A percentile compares a stretch with the other conserved stretches of the same genome.
Conservation (phyloP, 257 asterid species). For the Primulina huaijiensis region DNA sequence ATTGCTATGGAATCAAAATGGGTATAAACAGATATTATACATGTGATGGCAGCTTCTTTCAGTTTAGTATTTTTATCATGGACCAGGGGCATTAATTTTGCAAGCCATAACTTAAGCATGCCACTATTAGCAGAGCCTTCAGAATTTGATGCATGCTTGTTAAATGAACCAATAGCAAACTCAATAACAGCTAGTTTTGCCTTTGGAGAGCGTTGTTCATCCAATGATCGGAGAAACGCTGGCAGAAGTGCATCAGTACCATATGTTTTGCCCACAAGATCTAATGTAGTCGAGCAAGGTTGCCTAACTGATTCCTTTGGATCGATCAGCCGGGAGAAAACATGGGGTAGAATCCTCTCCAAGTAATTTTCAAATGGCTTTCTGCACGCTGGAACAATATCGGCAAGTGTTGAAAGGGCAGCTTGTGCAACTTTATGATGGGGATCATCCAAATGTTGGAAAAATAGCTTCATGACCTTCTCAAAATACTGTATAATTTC, state of each 20-base stretch:
- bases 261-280: constrained; percentile 85
- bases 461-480: constrained; percentile 96
- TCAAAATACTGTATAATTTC: constrained; percentile 93
- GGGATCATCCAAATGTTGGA: constrained; percentile 99
- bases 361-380: constrained; percentile 96
- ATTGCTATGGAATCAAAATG: constrained; percentile 80
- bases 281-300: constrained; percentile 90
- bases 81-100: constrained; percentile 79
- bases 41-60: constrained; percentile 88
- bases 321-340: constrained; percentile 92
- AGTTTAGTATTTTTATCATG: constrained; percentile 92
- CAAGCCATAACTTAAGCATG: constrained; percentile 94
- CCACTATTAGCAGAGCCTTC: constrained; percentile 87
- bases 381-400: constrained; percentile 91
- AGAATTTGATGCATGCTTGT: constrained; percentile 71
- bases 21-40: constrained; percentile 84
- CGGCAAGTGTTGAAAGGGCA: constrained; percentile 96
- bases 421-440: constrained; percentile 99
- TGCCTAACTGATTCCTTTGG: constrained; percentile 97
- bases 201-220: constrained; percentile 99
- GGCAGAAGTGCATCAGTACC: constrained; percentile 91
- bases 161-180: constrained; percentile 86
- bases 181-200: constrained; percentile 97
- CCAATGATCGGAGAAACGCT: constrained; percentile 91
- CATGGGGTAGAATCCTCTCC: constrained; percentile 98